Evolutionary conservation across 192 early-diverging fungal genomes (phyloP), one percentile per base, ranked within the genome.

Genomic region (Coemansia sp.): DNA sequence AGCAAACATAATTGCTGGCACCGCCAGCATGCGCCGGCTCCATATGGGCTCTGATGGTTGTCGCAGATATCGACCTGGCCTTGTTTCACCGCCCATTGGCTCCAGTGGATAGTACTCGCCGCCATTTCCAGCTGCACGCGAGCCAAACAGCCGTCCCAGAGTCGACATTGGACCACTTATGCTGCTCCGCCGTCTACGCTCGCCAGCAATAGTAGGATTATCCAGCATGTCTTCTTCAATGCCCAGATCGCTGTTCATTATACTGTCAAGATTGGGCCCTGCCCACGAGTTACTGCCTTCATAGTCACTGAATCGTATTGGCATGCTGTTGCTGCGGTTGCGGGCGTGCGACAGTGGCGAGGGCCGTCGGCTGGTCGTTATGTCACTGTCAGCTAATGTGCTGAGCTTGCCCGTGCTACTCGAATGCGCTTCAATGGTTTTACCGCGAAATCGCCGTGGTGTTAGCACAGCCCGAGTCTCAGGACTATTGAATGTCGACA

Each of bases 1-100:
- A 3, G 63, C 35, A 25, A 79, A 59, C 63, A 79, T 54, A 2
- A 70, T 29, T 2, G 45, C 45, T 3, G 76, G 76, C 38, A 79
- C 60, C 3, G 72, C 32, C 37, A 79, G 63, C 76, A 73, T 73
- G 19, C 64, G 66, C 0, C 62, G 61, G 21, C 37, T 69, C 76
- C 76, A 79, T 15, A 79, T 69, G 27, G 76, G 70, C 67, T 79
- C 76, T 5, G 21, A 27, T 24, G 52, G 7, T 21, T 21, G 52
- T 54, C 52, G 22, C 19, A 22, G 11, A 15, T 54, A 54, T 24
- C 24, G 27, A 10, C 52, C 52, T 4, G 25, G 9, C 24, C 24
- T 9, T 21, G 22, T 22, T 4, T 24, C 27, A 10, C 25, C 53
- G 14, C 19, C 25, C 23, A 54, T 29, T 17, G 49, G 49, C 49